Evolutionary conservation across 495 filamentous ascomycete species (phyloP).

Genomic region (Penicillium odoratum): DNA sequence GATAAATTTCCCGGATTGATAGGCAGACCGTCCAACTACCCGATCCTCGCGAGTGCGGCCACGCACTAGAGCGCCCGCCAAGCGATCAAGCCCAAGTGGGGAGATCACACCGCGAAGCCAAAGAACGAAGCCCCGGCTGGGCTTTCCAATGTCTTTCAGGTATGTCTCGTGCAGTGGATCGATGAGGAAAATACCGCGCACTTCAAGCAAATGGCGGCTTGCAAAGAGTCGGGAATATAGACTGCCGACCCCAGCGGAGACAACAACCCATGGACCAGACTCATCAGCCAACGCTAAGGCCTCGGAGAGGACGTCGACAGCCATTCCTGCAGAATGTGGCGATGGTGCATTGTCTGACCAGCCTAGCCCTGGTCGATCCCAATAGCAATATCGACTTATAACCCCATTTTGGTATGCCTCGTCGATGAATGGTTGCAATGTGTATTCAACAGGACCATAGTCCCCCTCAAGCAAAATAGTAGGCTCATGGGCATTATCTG

Average conservation of each 20-base stretch:
- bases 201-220: conserved; percentile 67
- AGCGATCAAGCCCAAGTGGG: conserved; percentile 78
- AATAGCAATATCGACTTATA: conserved; percentile 90
- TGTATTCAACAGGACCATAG: conserved; percentile 71
- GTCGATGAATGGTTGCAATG: conserved; percentile 66
- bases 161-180: conserved; percentile 87
- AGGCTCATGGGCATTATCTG: conserved; percentile 43
- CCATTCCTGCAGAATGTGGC: conserved; percentile 88
- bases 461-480: conserved; percentile 86
- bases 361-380: conserved; percentile 84
- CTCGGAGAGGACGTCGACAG: conserved; percentile 80
- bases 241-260: conserved; percentile 73
- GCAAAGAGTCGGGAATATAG: conserved; percentile 90
- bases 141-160: conserved; percentile 60
- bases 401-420: conserved; percentile 67
- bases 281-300: conserved; percentile 79
- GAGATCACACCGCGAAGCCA: conserved; percentile 85
- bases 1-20: conserved; percentile 77
- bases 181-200: conserved; percentile 79
- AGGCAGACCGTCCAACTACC: conserved; percentile 71
- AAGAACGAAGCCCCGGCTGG: conserved; percentile 74
- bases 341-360: conserved; percentile 95
- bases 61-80: conserved; percentile 73
- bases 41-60: conserved; percentile 81
- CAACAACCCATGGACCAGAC: conserved; percentile 76